These are phyloP conservation scores for Carex kokanica DNA, from an alignment of 176 grass and related monocot genomes.

Conservation along the genomic window DNA sequence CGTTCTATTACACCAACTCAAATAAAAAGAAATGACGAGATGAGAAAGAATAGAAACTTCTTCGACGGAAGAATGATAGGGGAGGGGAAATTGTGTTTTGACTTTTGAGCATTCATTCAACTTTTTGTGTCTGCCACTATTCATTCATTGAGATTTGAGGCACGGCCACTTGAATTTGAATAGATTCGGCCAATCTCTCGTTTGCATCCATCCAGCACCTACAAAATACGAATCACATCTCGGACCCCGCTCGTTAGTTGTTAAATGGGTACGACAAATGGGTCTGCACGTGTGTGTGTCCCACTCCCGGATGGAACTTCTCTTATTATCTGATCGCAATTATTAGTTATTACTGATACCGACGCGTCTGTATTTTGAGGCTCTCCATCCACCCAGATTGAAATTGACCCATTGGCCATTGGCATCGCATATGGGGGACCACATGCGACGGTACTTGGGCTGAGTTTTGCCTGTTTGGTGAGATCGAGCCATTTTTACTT, in stretches of 20 bases:
- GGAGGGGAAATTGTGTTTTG: background rate
- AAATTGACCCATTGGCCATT: background rate
- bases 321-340: background rate
- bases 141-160: background rate
- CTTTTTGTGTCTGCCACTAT: conserved; percentile 3
- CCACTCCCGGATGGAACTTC: background rate
- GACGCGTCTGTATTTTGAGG: background rate
- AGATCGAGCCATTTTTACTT: background rate
- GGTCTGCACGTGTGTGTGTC: conserved; percentile 7
- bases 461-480: background rate
- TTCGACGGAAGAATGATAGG: background rate
- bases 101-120: background rate
- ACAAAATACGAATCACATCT: background rate
- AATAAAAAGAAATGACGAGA: background rate
- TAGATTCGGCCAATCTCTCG: background rate
- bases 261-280: background rate
- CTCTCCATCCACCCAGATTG: background rate
- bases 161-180: background rate
- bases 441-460: background rate
- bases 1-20: background rate
- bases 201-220: too few relatives aligned
- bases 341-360: background rate
- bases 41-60: background rate
- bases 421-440: background rate
- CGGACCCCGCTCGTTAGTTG: background rate